phyloP scores from a whole-genome alignment of 352 stramenopile species.

The Phytophthora parvispora region DNA sequence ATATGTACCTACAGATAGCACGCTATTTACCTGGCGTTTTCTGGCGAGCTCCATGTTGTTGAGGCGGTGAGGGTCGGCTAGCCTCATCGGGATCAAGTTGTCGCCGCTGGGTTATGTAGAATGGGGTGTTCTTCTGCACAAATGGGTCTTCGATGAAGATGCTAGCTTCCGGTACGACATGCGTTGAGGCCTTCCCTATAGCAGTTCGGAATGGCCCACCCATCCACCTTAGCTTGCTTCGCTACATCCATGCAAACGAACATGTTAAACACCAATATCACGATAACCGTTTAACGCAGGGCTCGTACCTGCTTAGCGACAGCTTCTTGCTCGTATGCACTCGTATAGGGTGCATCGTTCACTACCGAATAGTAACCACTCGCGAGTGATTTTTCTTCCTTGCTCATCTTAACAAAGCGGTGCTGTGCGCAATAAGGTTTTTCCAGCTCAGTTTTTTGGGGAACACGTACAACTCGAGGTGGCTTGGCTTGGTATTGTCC shows the following conservation, averaged over 20 bases:
- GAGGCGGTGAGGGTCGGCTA: conserved; percentile 5
- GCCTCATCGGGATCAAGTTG: conserved; percentile 40
- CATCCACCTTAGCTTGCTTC: conserved; percentile 78
- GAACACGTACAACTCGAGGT: conserved; percentile 57
- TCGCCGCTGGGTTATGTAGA: conserved; percentile 68
- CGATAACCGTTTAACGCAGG: background rate
- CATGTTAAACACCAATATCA: background rate
- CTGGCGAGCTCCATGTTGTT: conserved; percentile 3
- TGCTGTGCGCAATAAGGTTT: conserved; percentile 78
- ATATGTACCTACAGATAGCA: conserved; percentile 1
- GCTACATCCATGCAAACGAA: conserved; percentile 24
- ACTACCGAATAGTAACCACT: conserved; percentile 81
- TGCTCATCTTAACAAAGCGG: conserved; percentile 61
- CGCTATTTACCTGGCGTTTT: conserved; percentile 10
- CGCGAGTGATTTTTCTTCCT: conserved; percentile 30
- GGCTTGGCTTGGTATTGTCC: conserved; percentile 18
- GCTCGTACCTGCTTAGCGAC: conserved; percentile 58
- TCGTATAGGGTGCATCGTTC: conserved; percentile 83
- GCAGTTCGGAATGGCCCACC: conserved; percentile 71
- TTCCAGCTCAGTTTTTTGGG: conserved; percentile 69
- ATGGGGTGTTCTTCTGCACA: conserved; percentile 58
- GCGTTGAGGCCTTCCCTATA: conserved; percentile 77
- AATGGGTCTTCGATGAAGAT: conserved; percentile 70
- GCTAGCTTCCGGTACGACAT: conserved; percentile 48
- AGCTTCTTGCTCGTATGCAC: conserved; percentile 53